phyloP scores from a whole-genome alignment of 1,139 yeast species.

The Pichia sp. region DNA sequence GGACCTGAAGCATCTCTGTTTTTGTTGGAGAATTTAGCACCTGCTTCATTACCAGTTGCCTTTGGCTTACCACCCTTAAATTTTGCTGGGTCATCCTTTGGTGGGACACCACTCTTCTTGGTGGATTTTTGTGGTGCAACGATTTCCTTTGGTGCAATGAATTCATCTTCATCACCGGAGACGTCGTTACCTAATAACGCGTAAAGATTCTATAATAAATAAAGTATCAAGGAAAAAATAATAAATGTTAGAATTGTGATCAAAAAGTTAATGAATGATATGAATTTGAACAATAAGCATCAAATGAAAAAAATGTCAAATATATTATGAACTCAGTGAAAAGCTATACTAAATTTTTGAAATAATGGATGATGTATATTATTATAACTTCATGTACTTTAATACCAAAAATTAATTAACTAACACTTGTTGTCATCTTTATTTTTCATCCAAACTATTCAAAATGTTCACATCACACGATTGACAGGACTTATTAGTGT shows the following conservation, averaged over 20 bases:
- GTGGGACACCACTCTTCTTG: conserved; percentile 79
- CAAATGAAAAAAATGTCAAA: neutral
- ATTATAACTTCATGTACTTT: too few species aligned
- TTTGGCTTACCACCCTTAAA: conserved; percentile 67
- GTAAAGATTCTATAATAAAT: conserved; percentile 40
- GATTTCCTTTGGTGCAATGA: conserved; percentile 51
- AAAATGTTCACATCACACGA: neutral
- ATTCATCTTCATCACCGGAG: conserved; percentile 55
- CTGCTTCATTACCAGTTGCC: conserved; percentile 76
- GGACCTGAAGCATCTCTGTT: conserved; percentile 64
- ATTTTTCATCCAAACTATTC: neutral
- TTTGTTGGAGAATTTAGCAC: conserved; percentile 66
- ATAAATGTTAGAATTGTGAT: conserved; percentile 4
- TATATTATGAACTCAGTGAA: neutral
- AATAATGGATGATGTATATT: too few species aligned
- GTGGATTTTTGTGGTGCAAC: conserved; percentile 81
- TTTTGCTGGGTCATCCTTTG: conserved; percentile 73
- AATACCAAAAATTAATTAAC: neutral
- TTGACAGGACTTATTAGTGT: neutral
- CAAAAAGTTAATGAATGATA: neutral
- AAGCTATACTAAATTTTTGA: neutral
- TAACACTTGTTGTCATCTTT: neutral
- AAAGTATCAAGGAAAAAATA: neutral
- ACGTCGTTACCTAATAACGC: conserved; percentile 72
- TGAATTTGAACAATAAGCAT: neutral